These are phyloP conservation scores for Elymus sibiricus DNA, from an alignment of 176 grass and related monocot genomes.

Conservation along the genomic window DNA sequence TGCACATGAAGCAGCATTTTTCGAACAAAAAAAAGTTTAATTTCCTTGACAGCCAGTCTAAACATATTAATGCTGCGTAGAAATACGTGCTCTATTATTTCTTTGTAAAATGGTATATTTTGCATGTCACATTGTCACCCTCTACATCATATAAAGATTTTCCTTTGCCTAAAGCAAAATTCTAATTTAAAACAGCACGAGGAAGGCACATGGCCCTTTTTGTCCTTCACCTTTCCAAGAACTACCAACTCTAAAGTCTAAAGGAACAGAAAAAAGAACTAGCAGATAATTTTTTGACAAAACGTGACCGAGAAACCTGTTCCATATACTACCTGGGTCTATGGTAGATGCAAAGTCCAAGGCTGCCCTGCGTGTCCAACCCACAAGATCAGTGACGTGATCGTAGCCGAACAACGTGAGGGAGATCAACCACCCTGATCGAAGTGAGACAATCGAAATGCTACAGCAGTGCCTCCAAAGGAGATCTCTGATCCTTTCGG, in stretches of 20 bases:
- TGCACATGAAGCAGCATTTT: slow-evolving; percentile 26
- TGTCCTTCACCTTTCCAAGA: slow-evolving; percentile 3
- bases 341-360: neutral
- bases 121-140: neutral
- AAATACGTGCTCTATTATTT: neutral
- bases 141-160: neutral
- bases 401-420: neutral
- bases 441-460: slow-evolving; percentile 20
- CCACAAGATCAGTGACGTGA: neutral
- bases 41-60: slow-evolving; percentile 11
- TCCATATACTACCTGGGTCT: neutral
- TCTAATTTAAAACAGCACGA: neutral
- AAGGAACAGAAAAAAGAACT: neutral
- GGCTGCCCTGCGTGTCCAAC: neutral
- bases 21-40: neutral
- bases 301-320: neutral
- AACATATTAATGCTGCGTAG: neutral
- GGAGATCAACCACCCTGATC: slow-evolving; percentile 33
- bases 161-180: neutral
- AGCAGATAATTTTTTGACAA: neutral
- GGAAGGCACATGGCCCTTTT: neutral
- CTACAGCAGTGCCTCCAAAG: slow-evolving; percentile 1
- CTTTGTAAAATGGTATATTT: neutral
- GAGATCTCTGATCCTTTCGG: neutral
- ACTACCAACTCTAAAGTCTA: slow-evolving; percentile 4